Evolutionary conservation across 768 basidiomycete species (phyloP).

Genomic region (Terana coerulea): DNA sequence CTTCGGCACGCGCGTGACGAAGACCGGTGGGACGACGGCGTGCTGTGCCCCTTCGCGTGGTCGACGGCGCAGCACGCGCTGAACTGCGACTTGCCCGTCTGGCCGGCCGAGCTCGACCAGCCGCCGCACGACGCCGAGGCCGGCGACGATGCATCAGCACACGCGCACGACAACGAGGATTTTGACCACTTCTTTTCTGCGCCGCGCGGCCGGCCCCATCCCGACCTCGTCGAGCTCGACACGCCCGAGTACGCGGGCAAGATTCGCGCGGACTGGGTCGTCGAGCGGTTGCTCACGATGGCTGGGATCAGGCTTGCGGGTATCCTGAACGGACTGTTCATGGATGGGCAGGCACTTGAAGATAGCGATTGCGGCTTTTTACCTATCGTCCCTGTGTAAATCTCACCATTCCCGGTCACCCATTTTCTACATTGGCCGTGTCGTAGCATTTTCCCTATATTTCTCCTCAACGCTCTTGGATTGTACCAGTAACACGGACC

Average conservation of each 20-base stretch:
- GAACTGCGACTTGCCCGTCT: constrained; percentile 74
- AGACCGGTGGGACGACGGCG: constrained; percentile 45
- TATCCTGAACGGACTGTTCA: constrained; percentile 73
- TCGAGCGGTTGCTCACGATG: constrained; percentile 82
- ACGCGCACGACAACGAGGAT: constrained; percentile 10
- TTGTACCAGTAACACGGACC: no score
- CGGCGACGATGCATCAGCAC: constrained; percentile 12
- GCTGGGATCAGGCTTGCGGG: constrained; percentile 83
- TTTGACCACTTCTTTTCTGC: constrained; percentile 6
- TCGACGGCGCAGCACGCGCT: constrained; percentile 65
- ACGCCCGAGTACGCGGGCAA: constrained; percentile 74
- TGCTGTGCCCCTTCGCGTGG: constrained; percentile 79
- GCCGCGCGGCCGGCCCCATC: constrained; percentile 19
- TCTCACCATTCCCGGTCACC: no score
- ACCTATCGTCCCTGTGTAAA: constrained; percentile 4
- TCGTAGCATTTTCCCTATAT: no score
- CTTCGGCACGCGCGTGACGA: constrained; percentile 17
- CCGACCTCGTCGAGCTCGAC: constrained; percentile 65
- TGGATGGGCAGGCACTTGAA: constrained; percentile 26
- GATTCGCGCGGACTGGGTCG: constrained; percentile 60
- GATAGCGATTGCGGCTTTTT: neutral
- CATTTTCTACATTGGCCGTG: no score
- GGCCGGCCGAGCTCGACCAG: constrained; percentile 68
- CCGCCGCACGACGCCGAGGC: constrained; percentile 31
- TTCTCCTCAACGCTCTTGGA: no score